Evolutionary conservation across 2,329 filamentous ascomycete species (phyloP), one percentile per base, ranked within the genome.

Genomic region (Fusarium nelsonii): DNA sequence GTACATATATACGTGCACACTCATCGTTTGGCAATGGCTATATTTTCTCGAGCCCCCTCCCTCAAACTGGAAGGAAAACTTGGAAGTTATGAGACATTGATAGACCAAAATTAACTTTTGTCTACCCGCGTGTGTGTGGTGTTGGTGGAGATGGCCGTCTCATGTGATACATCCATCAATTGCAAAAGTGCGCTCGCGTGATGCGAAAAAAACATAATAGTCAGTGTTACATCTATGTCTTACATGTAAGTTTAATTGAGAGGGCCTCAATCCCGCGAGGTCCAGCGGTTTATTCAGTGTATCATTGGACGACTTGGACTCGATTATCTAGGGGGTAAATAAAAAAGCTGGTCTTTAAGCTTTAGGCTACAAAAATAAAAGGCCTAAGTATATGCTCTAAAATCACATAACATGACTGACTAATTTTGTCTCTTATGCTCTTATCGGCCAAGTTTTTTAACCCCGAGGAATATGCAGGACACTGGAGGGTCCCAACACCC

Each of bases 41-140:
- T 45, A 48, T 63, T 43, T 23, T 28, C 39, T 46, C 23, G 28
- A 34, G 23, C 20, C 15, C 26, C 30, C 14, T 28, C 23, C 14
- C 23, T 16, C 12, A 28, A 37, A 49, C 30, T 58, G 45, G 28
- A 69, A 54, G 44, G 65, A 56, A 65, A 70, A 70, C 53, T 33
- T 69, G 63, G 57, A 45, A 60, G 44, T 52, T 66, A 64, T 60
- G 58, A 70, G 52, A 70, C 63, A 70, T 60, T 56, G 43, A 64
- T 58, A 28, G 49, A 32, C 56, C 37, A 40, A 46, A 57, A 48
- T 41, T 41, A 45, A 28, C 41, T 62, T 59, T 26, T 46, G 34
- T 43, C 43, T 59, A 28, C 50, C 51, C 37, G 45, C 15, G 18
- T 46, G 44, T 58, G 67, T 69, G 52, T 69, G 57, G 49, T 62